These are phyloP conservation scores for Cyclotella cryptica DNA, from an alignment of 108 stramenopile species.

Conservation along the genomic window DNA sequence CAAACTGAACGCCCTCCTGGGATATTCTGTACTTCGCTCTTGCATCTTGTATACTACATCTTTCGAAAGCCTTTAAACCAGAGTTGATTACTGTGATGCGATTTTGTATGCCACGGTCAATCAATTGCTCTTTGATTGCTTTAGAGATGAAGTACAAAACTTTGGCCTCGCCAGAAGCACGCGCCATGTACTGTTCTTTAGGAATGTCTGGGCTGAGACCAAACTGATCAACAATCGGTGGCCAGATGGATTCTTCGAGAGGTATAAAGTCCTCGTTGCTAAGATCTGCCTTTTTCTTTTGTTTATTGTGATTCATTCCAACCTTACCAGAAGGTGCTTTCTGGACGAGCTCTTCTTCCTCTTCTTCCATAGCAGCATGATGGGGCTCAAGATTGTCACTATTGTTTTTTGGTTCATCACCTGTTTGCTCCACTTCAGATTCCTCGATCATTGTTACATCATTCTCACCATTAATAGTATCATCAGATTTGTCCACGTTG, in stretches of 20 bases:
- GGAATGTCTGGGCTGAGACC: slow-evolving; percentile 72
- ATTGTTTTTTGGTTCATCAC: slow-evolving; percentile 12
- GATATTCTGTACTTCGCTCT: slow-evolving; percentile 62
- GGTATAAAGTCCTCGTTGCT: slow-evolving; percentile 79
- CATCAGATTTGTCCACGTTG: slow-evolving; percentile 10
- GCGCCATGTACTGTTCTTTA: slow-evolving; percentile 73
- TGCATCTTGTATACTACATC: slow-evolving; percentile 68
- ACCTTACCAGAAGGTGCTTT: slow-evolving; percentile 43
- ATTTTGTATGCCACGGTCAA: slow-evolving; percentile 77
- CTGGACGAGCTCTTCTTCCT: slow-evolving; percentile 21
- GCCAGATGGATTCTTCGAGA: slow-evolving; percentile 60
- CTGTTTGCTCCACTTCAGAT: slow-evolving; percentile 3
- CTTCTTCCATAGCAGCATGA: slow-evolving; percentile 4
- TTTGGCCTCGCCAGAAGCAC: slow-evolving; percentile 76
- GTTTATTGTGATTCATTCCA: slow-evolving; percentile 23
- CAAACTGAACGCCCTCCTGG: slow-evolving; percentile 86
- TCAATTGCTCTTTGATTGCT: slow-evolving; percentile 66
- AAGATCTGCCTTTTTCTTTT: slow-evolving; percentile 53
- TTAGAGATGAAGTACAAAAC: slow-evolving; percentile 80
- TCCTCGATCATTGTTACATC: not conserved
- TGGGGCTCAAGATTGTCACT: slow-evolving; percentile 8
- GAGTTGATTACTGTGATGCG: slow-evolving; percentile 78
- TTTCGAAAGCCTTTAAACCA: slow-evolving; percentile 80
- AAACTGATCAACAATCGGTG: slow-evolving; percentile 72
- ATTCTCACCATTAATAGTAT: slow-evolving; percentile 18